These are phyloP conservation scores for Elongisporangium senticosum DNA, from an alignment of 352 stramenopile genomes.

Conservation along the genomic window DNA sequence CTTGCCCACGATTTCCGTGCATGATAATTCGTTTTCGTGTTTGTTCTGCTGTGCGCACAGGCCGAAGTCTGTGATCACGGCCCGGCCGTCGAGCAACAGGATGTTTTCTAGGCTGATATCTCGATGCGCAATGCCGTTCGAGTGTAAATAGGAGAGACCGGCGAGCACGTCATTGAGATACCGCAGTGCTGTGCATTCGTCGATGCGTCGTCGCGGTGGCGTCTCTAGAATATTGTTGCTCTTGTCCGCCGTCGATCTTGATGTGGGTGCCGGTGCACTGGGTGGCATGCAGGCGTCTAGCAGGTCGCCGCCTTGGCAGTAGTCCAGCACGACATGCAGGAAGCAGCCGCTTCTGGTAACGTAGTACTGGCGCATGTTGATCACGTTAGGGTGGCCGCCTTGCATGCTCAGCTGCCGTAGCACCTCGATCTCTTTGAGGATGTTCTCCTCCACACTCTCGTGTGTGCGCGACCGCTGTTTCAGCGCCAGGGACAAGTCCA, in stretches of 20 bases:
- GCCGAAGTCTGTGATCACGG: constrained; percentile 68
- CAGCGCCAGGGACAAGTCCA: constrained; percentile 50
- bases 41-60: constrained; percentile 54
- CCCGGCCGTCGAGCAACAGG: constrained; percentile 64
- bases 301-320: constrained; percentile 69
- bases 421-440: constrained; percentile 65
- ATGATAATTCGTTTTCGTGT: constrained; percentile 43
- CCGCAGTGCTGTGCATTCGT: constrained; percentile 34
- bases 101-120: constrained; percentile 98
- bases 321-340: constrained; percentile 73
- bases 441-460: constrained; percentile 59
- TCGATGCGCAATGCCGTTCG: constrained; percentile 81
- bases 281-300: constrained; percentile 46
- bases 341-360: constrained; percentile 35
- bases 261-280: neutral
- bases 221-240: constrained; percentile 5
- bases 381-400: constrained; percentile 67
- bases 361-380: constrained; percentile 66
- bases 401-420: constrained; percentile 39
- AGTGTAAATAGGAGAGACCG: constrained; percentile 61
- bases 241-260: neutral
- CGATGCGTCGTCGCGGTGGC: constrained; percentile 15
- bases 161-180: constrained; percentile 70
- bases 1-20: constrained; percentile 82
- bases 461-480: constrained; percentile 44